Evolutionary conservation across 2,329 filamentous ascomycete species (phyloP).

Genomic region (Dactylellina parvicollis): DNA sequence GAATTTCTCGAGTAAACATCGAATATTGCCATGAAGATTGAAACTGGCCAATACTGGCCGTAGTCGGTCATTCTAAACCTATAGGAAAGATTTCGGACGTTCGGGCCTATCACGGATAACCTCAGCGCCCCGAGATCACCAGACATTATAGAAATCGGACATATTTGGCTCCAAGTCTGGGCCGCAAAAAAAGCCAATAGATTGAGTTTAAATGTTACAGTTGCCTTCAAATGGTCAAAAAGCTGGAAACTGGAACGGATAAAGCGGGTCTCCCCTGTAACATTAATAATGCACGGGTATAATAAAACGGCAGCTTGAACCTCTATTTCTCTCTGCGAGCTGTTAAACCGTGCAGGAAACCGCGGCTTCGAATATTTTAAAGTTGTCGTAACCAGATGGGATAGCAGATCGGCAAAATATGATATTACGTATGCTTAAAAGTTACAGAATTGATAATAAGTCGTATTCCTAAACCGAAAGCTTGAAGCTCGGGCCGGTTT

Average conservation of each 20-base stretch:
- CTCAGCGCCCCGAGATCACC: constrained; percentile 3
- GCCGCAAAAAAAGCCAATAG: not conserved
- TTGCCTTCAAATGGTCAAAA: not conserved
- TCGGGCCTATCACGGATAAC: constrained; percentile 15
- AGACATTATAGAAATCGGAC: constrained; percentile 28
- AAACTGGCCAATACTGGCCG: no score
- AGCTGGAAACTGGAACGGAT: constrained; percentile 7
- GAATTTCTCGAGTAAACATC: not conserved
- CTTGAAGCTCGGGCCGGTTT: no score
- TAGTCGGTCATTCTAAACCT: not conserved
- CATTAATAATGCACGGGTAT: constrained; percentile 27
- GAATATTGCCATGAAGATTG: no score
- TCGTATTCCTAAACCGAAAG: no score
- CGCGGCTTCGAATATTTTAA: constrained; percentile 4
- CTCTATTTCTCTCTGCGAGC: constrained; percentile 12
- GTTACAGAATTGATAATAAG: no score
- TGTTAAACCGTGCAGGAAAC: constrained; percentile 24
- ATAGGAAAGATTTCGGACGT: constrained; percentile 1
- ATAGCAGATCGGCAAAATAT: not conserved
- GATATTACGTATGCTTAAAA: constrained; percentile 12
- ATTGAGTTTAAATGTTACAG: not conserved
- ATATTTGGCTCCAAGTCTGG: not conserved
- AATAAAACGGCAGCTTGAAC: constrained; percentile 30
- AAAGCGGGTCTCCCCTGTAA: constrained; percentile 22
- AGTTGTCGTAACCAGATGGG: not conserved